Evolutionary conservation across 495 filamentous ascomycete genomes (phyloP).

Genomic region (Penicillium waksmanii): DNA sequence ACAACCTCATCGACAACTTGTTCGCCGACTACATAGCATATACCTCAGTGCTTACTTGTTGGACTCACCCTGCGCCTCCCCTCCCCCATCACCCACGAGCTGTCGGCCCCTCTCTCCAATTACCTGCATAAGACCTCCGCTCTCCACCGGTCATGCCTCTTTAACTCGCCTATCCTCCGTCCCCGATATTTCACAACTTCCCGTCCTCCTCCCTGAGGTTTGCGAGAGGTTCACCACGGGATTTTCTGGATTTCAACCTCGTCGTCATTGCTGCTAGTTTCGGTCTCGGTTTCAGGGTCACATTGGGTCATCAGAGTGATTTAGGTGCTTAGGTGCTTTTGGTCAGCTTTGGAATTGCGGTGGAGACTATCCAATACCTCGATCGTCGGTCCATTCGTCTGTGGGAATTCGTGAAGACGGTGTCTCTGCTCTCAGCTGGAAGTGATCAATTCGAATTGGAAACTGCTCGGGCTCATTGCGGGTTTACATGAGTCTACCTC

Average conservation of each 20-base stretch:
- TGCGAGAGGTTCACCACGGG: slow-evolving; percentile 13
- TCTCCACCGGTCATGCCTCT: slow-evolving; percentile 26
- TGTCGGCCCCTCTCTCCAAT: slow-evolving; percentile 27
- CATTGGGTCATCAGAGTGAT: too few species aligned
- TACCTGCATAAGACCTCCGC: slow-evolving; percentile 21
- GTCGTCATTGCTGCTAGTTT: background rate
- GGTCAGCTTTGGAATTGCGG: background rate
- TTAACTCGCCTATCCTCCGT: slow-evolving; percentile 12
- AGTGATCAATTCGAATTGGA: background rate
- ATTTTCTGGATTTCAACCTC: background rate
- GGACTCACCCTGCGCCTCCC: slow-evolving; percentile 12
- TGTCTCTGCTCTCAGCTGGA: too few species aligned
- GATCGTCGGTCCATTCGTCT: background rate
- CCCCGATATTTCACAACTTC: slow-evolving; percentile 7
- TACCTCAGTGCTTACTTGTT: background rate
- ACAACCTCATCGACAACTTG: background rate
- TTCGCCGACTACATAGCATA: background rate
- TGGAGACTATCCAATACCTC: background rate
- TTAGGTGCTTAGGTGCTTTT: too few species aligned
- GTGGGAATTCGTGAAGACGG: background rate
- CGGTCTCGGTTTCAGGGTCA: background rate
- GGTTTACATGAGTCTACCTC: background rate
- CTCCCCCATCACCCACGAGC: slow-evolving; percentile 31
- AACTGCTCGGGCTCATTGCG: background rate
- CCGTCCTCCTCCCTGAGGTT: slow-evolving; percentile 17